These are phyloP conservation scores for Ajuga chamaepitys DNA, from an alignment of 257 asterid species.

Conservation along the genomic window DNA sequence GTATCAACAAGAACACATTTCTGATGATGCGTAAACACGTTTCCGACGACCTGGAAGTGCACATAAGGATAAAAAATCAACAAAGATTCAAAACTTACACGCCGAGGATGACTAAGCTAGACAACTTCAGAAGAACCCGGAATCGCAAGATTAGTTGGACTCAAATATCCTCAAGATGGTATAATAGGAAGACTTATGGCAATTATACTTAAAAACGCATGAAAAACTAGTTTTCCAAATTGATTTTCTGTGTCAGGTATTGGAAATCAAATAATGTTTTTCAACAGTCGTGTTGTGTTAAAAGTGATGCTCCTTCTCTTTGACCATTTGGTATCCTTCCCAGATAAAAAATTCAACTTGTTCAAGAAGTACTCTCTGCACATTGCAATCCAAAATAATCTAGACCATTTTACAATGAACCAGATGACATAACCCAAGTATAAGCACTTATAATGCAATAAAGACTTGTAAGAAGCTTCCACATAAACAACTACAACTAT, in stretches of 20 bases:
- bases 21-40: conserved; percentile 86
- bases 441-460: background rate
- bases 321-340: background rate
- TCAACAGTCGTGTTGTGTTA: background rate
- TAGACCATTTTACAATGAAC: background rate
- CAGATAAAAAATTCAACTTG: background rate
- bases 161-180: background rate
- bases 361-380: background rate
- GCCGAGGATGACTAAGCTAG: background rate
- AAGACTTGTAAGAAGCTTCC: conserved; percentile 3
- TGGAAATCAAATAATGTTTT: background rate
- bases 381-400: conserved; percentile 3
- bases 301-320: background rate
- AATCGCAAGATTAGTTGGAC: background rate
- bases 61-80: conserved; percentile 20
- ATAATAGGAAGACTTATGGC: background rate
- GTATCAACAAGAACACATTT: conserved; percentile 89
- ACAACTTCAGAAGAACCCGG: background rate
- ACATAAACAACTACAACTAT: background rate
- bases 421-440: background rate
- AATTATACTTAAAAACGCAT: no score
- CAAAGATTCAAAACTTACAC: conserved; percentile 1
- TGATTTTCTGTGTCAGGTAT: background rate
- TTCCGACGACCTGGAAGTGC: conserved; percentile 67
- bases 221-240: background rate